Evolutionary conservation across 495 filamentous ascomycete genomes (phyloP).

Genomic region (Xylaria bambusicola): DNA sequence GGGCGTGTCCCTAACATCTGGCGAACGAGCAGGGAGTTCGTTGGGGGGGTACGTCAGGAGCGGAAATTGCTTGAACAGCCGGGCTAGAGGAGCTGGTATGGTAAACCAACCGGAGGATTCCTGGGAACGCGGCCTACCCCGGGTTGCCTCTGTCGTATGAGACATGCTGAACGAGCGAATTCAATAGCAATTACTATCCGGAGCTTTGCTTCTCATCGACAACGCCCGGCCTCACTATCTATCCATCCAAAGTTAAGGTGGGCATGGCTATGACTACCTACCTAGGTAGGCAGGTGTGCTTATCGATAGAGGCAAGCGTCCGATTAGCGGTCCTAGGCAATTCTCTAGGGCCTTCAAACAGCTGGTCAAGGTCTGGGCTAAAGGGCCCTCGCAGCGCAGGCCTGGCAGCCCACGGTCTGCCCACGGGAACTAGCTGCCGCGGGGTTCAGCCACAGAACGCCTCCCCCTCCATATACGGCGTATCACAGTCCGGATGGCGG

Average conservation of each 20-base stretch:
- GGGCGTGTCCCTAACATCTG: conserved; percentile 51
- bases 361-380: background rate
- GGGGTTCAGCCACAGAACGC: background rate
- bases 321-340: no score
- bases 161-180: conserved; percentile 18
- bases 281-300: background rate
- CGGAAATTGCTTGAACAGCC: conserved; percentile 82
- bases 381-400: no score
- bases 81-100: conserved; percentile 75
- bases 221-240: no score
- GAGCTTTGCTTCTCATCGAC: background rate
- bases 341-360: background rate
- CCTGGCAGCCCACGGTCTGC: no score
- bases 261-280: background rate
- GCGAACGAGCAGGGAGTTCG: conserved; percentile 68
- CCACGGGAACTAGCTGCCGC: background rate
- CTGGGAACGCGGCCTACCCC: conserved; percentile 19
- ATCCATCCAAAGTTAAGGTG: no score
- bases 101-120: conserved; percentile 47
- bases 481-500: background rate
- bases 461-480: background rate
- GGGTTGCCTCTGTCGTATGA: conserved; percentile 14
- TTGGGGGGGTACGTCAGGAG: conserved; percentile 75
- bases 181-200: background rate
- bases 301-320: background rate